Conservation (phyloP, 495 filamentous ascomycete genomes). For the Neohortaea acidophila region DNA sequence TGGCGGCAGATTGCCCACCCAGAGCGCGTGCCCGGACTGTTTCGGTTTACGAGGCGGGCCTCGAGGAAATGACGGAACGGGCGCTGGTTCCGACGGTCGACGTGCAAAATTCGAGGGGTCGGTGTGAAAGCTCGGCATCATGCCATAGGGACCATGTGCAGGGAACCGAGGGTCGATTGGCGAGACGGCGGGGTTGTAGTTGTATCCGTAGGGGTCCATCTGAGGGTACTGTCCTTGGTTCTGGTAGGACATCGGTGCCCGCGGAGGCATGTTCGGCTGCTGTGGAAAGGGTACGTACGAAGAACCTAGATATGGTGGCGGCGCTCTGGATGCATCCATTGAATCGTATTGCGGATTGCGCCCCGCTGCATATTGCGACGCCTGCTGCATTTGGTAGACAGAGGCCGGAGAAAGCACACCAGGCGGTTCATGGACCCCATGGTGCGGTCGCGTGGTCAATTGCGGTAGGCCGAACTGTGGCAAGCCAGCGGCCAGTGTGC, state of each 20-base stretch:
- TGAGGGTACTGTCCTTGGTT: not conserved
- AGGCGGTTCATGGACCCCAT: not conserved
- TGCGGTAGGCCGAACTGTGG: not conserved
- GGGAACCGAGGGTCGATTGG: not conserved
- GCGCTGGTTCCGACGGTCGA: slow-evolving; percentile 7
- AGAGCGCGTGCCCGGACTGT: slow-evolving; percentile 85
- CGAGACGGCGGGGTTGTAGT: not conserved
- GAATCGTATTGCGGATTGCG: not conserved
- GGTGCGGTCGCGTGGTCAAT: not conserved
- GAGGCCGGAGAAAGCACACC: not conserved
- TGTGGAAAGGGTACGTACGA: not conserved
- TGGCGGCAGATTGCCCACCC: slow-evolving; percentile 89
- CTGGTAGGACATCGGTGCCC: not conserved
- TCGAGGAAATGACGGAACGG: slow-evolving; percentile 38
- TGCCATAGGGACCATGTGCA: not conserved
- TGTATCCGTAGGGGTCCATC: slow-evolving; percentile 1
- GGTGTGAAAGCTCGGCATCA: not conserved
- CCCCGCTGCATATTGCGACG: not conserved
- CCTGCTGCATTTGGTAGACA: slow-evolving; percentile 1
- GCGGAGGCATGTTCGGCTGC: not conserved
- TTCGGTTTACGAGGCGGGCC: slow-evolving; percentile 88
- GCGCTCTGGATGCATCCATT: not conserved
- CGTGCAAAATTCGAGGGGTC: slow-evolving; percentile 3
- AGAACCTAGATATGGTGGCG: not conserved
- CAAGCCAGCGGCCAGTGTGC: not conserved